phyloP scores from a whole-genome alignment of 2,329 filamentous ascomycete species.

The Xylaria digitata region DNA sequence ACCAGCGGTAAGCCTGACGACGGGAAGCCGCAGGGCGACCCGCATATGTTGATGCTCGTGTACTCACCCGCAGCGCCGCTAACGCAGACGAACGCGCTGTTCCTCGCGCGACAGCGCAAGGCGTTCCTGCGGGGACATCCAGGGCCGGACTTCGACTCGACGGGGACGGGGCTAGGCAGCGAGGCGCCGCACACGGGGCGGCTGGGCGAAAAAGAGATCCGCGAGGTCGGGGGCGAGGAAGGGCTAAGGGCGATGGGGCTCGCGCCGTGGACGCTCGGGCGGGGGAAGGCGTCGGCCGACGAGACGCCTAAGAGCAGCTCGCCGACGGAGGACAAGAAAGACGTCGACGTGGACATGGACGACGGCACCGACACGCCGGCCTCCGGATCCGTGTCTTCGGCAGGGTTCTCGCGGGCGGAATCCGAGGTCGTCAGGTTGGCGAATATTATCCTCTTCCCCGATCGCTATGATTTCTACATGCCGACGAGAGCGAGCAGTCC shows the following conservation, averaged over 20 bases:
- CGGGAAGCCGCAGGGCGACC: background rate
- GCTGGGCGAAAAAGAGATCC: constrained; percentile 63
- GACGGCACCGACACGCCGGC: constrained; percentile 39
- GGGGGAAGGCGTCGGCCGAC: constrained; percentile 39
- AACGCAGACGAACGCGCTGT: constrained; percentile 68
- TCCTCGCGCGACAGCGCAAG: constrained; percentile 67
- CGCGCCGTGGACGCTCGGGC: constrained; percentile 60
- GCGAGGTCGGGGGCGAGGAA: constrained; percentile 61
- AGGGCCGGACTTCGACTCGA: constrained; percentile 67
- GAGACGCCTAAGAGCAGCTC: constrained; percentile 37
- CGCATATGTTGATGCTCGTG: constrained; percentile 60
- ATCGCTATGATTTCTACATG: constrained; percentile 62
- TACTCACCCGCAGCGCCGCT: constrained; percentile 67
- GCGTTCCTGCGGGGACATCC: constrained; percentile 66
- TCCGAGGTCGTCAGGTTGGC: constrained; percentile 65
- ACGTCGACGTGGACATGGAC: constrained; percentile 42
- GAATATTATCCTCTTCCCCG: constrained; percentile 68
- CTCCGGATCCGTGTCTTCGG: constrained; percentile 23
- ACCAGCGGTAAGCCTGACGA: constrained; percentile 26
- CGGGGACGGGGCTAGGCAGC: constrained; percentile 61
- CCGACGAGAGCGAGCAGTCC: constrained; percentile 52
- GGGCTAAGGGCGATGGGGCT: constrained; percentile 69
- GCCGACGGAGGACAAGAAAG: constrained; percentile 39
- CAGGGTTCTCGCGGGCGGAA: constrained; percentile 56
- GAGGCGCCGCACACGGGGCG: constrained; percentile 63